phyloP scores from a whole-genome alignment of 345 rosid species.

The Arabis hirsuta region DNA sequence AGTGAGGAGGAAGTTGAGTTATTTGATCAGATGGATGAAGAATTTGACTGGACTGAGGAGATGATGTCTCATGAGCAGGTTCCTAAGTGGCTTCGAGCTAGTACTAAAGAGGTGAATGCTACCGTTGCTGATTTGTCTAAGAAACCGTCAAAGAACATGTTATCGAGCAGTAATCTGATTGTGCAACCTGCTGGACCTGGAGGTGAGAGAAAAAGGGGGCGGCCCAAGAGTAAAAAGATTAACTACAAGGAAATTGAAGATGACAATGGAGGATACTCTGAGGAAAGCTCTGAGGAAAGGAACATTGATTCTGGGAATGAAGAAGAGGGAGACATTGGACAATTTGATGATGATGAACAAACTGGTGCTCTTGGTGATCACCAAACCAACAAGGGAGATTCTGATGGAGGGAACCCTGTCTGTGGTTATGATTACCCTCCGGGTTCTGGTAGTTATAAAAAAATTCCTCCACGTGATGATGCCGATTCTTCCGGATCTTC shows the following conservation, averaged over 20 bases:
- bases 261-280: constrained; percentile 82
- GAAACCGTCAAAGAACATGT: constrained; percentile 76
- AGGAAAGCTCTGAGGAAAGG: constrained; percentile 89
- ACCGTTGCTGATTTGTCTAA: constrained; percentile 76
- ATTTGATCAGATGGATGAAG: constrained; percentile 99
- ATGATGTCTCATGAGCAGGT: constrained; percentile 94
- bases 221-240: constrained; percentile 85
- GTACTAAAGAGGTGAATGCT: constrained; percentile 79
- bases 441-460: constrained; percentile 57
- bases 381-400: constrained; percentile 64
- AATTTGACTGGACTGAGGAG: constrained; percentile 88
- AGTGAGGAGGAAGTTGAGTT: constrained; percentile 94
- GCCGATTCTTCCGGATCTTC: constrained; percentile 95
- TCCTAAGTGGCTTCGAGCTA: constrained; percentile 97
- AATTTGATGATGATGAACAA: constrained; percentile 83
- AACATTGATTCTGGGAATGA: constrained; percentile 76
- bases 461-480: constrained; percentile 58
- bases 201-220: constrained; percentile 84
- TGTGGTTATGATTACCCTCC: constrained; percentile 60
- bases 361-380: constrained; percentile 65
- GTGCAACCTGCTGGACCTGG: constrained; percentile 62
- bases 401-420: constrained; percentile 75
- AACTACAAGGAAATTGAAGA: constrained; percentile 97
- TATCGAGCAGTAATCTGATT: constrained; percentile 55
- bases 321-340: constrained; percentile 88